Conservation (phyloP, 2,329 filamentous ascomycete genomes). For the Colletotrichum godetiae region DNA sequence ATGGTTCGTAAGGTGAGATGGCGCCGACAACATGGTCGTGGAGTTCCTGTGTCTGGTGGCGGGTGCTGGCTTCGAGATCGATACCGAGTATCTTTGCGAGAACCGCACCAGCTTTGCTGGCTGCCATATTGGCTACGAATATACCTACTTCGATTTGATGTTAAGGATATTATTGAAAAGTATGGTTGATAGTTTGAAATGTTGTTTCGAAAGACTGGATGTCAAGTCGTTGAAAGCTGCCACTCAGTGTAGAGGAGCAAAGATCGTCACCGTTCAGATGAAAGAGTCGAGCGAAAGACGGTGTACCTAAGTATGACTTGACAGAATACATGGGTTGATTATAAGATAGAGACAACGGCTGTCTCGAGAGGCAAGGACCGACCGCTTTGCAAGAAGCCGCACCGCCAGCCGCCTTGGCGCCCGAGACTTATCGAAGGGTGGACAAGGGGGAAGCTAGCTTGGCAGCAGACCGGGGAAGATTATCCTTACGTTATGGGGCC, state of each 20-base stretch:
- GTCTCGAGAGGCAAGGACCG: conserved; percentile 12
- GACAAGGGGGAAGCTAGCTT: conserved; percentile 15
- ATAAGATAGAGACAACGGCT: conserved; percentile 22
- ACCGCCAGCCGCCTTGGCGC: conserved; percentile 35
- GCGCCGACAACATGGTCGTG: background rate
- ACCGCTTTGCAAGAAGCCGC: conserved; percentile 26
- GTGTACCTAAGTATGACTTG: background rate
- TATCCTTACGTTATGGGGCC: conserved; percentile 14
- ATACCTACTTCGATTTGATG: background rate
- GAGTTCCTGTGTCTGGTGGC: conserved; percentile 27
- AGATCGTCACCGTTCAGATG: background rate
- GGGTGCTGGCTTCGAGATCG: conserved; percentile 69
- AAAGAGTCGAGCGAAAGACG: background rate
- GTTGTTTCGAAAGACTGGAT: conserved; percentile 6
- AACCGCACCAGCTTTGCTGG: conserved; percentile 73
- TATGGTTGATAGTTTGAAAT: too few relatives aligned
- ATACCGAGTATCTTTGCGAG: conserved; percentile 86
- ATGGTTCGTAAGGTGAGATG: conserved; percentile 29
- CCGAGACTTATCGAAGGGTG: conserved; percentile 22
- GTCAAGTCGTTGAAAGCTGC: background rate
- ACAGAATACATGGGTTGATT: background rate
- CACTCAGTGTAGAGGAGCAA: background rate
- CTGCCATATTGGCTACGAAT: background rate
- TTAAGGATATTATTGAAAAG: background rate
- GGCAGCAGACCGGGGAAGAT: conserved; percentile 11